Evolutionary conservation across 208 protist genomes (phyloP), one percentile per base, ranked within the genome.

Genomic region (Leishmania gerbilli): DNA sequence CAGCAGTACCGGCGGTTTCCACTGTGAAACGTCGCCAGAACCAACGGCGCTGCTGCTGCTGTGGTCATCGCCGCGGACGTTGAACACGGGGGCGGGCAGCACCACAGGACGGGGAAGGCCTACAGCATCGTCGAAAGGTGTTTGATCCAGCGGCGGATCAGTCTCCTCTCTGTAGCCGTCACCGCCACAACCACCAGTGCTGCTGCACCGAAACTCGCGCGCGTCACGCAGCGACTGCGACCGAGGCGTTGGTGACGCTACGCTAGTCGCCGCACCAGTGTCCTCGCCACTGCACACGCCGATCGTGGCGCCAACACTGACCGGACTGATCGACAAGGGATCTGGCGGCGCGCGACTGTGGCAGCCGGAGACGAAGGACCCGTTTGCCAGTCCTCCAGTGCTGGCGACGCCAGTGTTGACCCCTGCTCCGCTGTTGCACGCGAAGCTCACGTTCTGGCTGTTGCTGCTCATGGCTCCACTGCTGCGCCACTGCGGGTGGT

Each of bases 1-100:
- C 51, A 86, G 77, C 67, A 82, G 58, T 49, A 86, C 82, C 58
- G 82, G 78, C 9, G 78, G 82, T 56, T 82, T 82, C 82, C 82
- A 86, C 82, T 82, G 64, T 40, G 53, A 65, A 67, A 24, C 47
- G 3, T 71, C 65, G 13, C 77, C 77, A 24, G 45, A 67, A 11
- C 56, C 49, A n/a, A 65, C 58, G 2, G 76, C 72, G 17, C 76
- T 62, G 11, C 69, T 49, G 27, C 60, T 51, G 13, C 21, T n/a
- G 60, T 42, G 6, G 21, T 62, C 21, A 56, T 55, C 60, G 24
- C 56, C 67, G 5, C 45, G 34, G 17, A n/a, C 27, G 11, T 8
- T 31, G 56, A 37, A 9, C 13, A 31, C n/a, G n/a, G 19, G 3
- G 15, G 34, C 19, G 3, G 77, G 53, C 27, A n/a, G 47, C 60